Base-by-base conservation (phyloP, 805 yeast genomes). In the Yarrowia keelungensis region DNA sequence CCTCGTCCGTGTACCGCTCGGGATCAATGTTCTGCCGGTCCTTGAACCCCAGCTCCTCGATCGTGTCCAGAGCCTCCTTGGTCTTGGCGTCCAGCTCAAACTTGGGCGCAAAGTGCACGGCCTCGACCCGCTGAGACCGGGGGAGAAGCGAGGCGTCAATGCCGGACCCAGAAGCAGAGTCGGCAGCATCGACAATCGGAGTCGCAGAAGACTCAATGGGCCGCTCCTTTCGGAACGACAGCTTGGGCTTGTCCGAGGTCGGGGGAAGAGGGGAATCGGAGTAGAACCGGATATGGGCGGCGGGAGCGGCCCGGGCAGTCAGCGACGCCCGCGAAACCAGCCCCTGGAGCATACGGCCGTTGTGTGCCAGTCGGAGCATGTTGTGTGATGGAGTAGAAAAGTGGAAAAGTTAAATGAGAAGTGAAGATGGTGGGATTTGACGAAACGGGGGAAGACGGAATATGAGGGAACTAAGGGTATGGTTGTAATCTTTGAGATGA, bases 351-450 rank as follows among this genome's bases (percentile, higher is more conserved):
- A 26, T 26, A 26, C 32, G 32, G 32, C 32, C 32, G 32, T 41
- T 36, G 51, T 43, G 51, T 16, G 51, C 65, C 65, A 59, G 65
- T 59, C 65, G 9, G 51, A 59, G 65, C 65, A 59, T 59, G 47
- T n/a, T 59, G 62, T 47, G 38, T 53, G 62, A 11, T 56, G 39
- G 14, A 11, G 22, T 22, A 15, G 62, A 54, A 54, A 54, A 56
- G 42, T 26, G 11, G 65, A 59, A n/a, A 12, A 49, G 14, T 36
- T 36, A 50, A 35, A 47, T 10, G 16, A 11, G 12, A 43, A 22
- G 12, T 14, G 38, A 14, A 22, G 16, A n/a, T 8, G n/a, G 4
- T 22, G 19, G 19, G 15, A 22, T 15, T 11, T 10, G 8, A 5
- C 8, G 14, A 5, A n/a, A 7, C 5, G 12, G 26, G 32, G 1